These are phyloP conservation scores for Stagonosporopsis rhizophila DNA, from an alignment of 2,329 filamentous ascomycete species.

Conservation along the genomic window DNA sequence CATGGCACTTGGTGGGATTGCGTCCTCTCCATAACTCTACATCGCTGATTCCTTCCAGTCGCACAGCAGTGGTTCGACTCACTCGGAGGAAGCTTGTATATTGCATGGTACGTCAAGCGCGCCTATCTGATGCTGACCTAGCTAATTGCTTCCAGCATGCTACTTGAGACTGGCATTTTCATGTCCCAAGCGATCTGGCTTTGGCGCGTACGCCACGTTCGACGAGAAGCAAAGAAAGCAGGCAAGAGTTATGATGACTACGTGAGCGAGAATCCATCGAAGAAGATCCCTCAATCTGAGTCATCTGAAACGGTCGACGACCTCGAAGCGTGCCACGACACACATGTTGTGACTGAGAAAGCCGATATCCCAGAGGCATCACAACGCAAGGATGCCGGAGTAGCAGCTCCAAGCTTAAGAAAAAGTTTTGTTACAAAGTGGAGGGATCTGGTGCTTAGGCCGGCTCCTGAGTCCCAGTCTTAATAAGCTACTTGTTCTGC, in stretches of 20 bases:
- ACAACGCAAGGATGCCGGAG: not conserved
- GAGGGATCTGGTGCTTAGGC: constrained; percentile 6
- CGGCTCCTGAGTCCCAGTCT: not conserved
- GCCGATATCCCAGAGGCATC: not conserved
- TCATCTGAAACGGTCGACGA: constrained; percentile 38
- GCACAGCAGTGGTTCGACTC: constrained; percentile 68
- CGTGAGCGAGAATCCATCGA: constrained; percentile 31
- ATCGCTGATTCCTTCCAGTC: constrained; percentile 51
- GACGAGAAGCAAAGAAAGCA: constrained; percentile 59
- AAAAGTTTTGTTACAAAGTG: not conserved
- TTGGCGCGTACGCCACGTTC: constrained; percentile 60
- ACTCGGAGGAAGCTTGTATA: constrained; percentile 66
- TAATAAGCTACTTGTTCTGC: not conserved
- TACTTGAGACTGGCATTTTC: constrained; percentile 68
- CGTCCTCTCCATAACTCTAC: not conserved
- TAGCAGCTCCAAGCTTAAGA: not conserved
- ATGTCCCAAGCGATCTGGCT: constrained; percentile 66
- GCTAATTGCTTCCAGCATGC: constrained; percentile 50
- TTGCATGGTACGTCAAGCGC: constrained; percentile 59
- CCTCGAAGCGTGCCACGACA: constrained; percentile 30
- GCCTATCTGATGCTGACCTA: not conserved
- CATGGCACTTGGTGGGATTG: constrained; percentile 64
- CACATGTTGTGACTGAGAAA: not conserved
- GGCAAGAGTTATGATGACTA: constrained; percentile 66
- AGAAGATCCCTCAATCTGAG: constrained; percentile 31